These are phyloP conservation scores for Malassezia caprae DNA, from an alignment of 1,284 basidiomycete genomes.

Conservation along the genomic window DNA sequence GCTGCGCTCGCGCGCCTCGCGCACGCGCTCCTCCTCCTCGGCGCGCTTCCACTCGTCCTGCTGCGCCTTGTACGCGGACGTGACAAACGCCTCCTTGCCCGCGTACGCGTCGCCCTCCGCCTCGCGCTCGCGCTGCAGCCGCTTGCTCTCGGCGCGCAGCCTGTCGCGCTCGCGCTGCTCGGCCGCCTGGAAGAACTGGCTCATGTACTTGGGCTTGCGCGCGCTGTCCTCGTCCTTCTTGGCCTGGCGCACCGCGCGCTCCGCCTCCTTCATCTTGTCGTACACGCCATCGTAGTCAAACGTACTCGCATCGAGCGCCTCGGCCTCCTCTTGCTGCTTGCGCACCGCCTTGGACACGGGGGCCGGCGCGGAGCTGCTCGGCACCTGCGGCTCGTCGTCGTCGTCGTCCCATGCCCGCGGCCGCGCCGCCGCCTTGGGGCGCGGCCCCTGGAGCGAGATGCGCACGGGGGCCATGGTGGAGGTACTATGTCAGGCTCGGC, in stretches of 20 bases:
- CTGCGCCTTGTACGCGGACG: constrained; percentile 91
- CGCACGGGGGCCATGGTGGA: background rate
- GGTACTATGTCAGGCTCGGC: background rate
- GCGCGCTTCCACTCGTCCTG: constrained; percentile 81
- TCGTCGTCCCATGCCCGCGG: background rate
- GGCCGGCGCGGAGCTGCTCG: background rate
- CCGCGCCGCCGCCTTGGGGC: background rate
- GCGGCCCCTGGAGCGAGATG: background rate
- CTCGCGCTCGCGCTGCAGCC: constrained; percentile 85
- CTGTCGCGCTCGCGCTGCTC: constrained; percentile 77
- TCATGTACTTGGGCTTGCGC: constrained; percentile 81
- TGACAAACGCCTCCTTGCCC: constrained; percentile 93
- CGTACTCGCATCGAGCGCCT: constrained; percentile 67
- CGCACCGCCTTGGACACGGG: constrained; percentile 27
- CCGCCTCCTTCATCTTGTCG: constrained; percentile 85
- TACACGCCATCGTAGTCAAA: constrained; percentile 95
- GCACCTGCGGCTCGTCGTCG: background rate
- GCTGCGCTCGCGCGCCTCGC: constrained; percentile 71
- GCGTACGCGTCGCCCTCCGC: constrained; percentile 84
- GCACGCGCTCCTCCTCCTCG: constrained; percentile 60
- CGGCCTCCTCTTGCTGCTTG: constrained; percentile 54
- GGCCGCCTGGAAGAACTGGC: constrained; percentile 68
- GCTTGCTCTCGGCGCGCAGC: constrained; percentile 89
- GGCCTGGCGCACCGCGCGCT: constrained; percentile 53
- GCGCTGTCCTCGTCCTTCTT: constrained; percentile 59